Evolutionary conservation across 306 rosid genomes (phyloP), one percentile per base, ranked within the genome.

Genomic region (Begonia loranthoides): DNA sequence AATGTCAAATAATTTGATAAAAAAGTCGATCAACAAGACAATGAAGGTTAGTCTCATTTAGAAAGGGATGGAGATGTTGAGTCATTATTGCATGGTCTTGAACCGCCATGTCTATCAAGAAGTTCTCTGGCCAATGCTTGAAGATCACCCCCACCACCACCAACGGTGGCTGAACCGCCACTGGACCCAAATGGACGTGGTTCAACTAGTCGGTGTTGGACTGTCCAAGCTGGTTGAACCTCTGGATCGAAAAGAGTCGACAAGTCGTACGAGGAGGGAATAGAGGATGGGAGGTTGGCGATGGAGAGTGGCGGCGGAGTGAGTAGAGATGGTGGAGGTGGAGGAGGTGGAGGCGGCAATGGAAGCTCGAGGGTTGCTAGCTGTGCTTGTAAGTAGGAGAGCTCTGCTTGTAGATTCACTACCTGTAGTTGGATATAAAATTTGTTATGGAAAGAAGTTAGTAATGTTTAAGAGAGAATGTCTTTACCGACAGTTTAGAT

Each of bases 171-270:
- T 8, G 72, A 4, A 15, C 70, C 69, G n/a, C 67, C 17, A 10
- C 71, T 22, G 5, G 66, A 58, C 21, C 60, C 76, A 24, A 59
- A 75, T 49, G 73, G 95, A 10, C 72, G 74, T 0, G 79, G 83
- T 28, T 28, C 36, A 28, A 75, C 17, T 46, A 78, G 51, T 55
- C 83, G 75, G 6, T 76, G 82, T 13, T 82, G 89, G 68, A 57
- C 43, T 74, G 59, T 56, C 97, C 95, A 82, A 45, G 84, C 50
- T 39, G 76, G 72, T 40, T 89, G 90, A 50, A 61, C 76, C 68
- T 73, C 73, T 2, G 97, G 97, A 16, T 89, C 97, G 52, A 89
- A 82, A 14, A 85, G 94, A 0, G 94, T 65, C 15, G 97, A 89
- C 16, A 89, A 59, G 51, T 89, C 97, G 46, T 79, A 82, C 2